A percentile compares a stretch with the other conserved stretches of the same genome.
Evolutionary conservation across 768 basidiomycete species (phyloP).

Genomic region (Lactifluus pinguis): DNA sequence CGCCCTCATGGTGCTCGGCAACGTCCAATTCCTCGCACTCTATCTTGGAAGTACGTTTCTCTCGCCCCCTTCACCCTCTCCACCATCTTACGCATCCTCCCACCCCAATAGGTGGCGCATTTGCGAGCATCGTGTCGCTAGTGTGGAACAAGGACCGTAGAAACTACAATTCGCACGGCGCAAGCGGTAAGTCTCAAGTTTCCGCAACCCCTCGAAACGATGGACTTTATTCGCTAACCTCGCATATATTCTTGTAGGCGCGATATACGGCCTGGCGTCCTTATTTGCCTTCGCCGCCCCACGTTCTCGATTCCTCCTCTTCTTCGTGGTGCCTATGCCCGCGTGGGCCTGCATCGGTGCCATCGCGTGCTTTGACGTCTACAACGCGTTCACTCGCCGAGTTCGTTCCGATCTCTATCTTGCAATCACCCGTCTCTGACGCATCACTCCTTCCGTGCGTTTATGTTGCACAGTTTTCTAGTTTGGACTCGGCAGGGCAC

Average conservation of each 20-base stretch:
- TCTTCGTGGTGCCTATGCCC: slow-evolving; percentile 70
- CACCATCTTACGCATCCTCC: neutral
- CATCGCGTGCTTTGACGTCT: slow-evolving; percentile 54
- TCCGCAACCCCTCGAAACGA: neutral
- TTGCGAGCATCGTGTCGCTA: slow-evolving; percentile 42
- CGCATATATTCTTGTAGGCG: slow-evolving; percentile 34
- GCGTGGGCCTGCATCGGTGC: slow-evolving; percentile 69
- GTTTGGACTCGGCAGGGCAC: slow-evolving; percentile 14
- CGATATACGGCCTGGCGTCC: slow-evolving; percentile 61
- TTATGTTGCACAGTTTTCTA: neutral
- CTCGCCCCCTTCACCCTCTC: neutral
- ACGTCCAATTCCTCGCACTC: slow-evolving; percentile 55
- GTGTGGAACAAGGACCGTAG: slow-evolving; percentile 35
- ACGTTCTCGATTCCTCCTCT: slow-evolving; percentile 54
- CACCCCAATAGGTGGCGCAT: slow-evolving; percentile 44
- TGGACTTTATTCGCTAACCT: neutral
- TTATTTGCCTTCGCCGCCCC: slow-evolving; percentile 68
- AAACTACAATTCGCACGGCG: slow-evolving; percentile 44
- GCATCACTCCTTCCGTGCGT: neutral
- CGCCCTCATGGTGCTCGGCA: slow-evolving; percentile 55
- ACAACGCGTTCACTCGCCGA: slow-evolving; percentile 29
- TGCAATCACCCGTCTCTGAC: neutral
- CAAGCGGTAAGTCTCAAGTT: slow-evolving; percentile 47
- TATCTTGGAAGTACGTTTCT: slow-evolving; percentile 56
- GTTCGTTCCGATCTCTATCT: slow-evolving; percentile 7